Evolutionary conservation across 129 eudicot genomes (phyloP), one percentile per base, ranked within the genome.

Genomic region (Logfia minima): DNA sequence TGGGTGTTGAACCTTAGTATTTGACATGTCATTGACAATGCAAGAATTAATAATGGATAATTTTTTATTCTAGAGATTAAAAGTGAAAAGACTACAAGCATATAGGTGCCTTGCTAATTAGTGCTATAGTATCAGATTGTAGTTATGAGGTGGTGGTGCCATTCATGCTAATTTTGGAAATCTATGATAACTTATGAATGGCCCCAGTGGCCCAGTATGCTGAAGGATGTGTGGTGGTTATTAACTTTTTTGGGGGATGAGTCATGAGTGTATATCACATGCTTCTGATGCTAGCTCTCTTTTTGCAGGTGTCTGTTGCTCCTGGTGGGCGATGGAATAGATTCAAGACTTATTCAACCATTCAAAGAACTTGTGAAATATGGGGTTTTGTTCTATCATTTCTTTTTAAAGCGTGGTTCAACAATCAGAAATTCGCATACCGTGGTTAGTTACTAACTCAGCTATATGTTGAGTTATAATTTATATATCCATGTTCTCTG

Each of bases 301-400:
- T 77, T 39, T 59, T 66, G 71, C 86, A 94, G 99, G 99, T 94
- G 31, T 94, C 99, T 63, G 99, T 94, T 83, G 84, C 96, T 32
- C 99, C 99, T 74, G 99, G 97, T 75, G 99, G 99, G 32, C 85
- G 97, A 22, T 94, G 99, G 99, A 94, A 77, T 77, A 84, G 97
- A 84, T 94, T 94, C 79, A 94, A 94, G 85, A 91, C 99, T 2
- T 94, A 94, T 81, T 94, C 99, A 66, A 94, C 99, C 31, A 89
- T 94, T 76, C 99, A 94, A 80, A 89, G 99, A 87, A 89, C 99
- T 68, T 67, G 93, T 79, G 99, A 94, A 72, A 91, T 94, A 55
- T 94, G 99, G 99, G 99, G 99, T 74, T 94, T 83, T 85, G 90
- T 94, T 69, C 52, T 94, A 37, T 85, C 85, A 48, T 91, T 94